Conservation (phyloP, 2,329 filamentous ascomycete genomes). For the Tolypocladium capitatum region DNA sequence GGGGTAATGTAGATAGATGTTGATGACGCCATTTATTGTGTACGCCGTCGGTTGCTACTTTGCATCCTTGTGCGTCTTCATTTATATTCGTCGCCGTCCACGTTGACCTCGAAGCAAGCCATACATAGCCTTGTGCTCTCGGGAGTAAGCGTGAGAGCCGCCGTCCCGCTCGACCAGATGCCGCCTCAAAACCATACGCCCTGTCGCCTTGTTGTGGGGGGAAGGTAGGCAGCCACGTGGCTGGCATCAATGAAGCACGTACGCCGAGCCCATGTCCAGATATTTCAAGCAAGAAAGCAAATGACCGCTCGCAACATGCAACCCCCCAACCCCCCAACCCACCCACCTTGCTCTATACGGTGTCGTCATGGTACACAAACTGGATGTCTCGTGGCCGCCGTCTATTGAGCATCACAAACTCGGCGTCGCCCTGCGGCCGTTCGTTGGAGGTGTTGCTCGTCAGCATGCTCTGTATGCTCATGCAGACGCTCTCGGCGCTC, state of each 20-base stretch:
- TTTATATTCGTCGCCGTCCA: not conserved
- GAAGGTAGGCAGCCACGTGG: not conserved
- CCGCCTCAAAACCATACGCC: not conserved
- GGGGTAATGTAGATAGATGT: too few relatives aligned
- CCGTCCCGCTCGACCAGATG: not conserved
- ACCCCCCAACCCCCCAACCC: not conserved
- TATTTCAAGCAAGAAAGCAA: not conserved
- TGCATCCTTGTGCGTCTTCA: not conserved
- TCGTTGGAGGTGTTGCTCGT: slow-evolving; percentile 90
- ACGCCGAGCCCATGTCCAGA: not conserved
- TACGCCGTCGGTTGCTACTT: too few relatives aligned
- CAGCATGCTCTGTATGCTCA: slow-evolving; percentile 96
- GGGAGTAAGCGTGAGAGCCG: not conserved
- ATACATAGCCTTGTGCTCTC: not conserved
- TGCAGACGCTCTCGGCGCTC: slow-evolving; percentile 91
- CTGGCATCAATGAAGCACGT: not conserved
- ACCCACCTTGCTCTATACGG: slow-evolving; percentile 32
- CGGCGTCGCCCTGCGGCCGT: slow-evolving; percentile 75
- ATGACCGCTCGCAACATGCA: not conserved
- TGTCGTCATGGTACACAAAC: slow-evolving; percentile 89
- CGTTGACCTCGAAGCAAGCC: not conserved
- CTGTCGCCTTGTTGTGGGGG: not conserved
- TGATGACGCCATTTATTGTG: too few relatives aligned
- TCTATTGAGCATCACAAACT: slow-evolving; percentile 73
- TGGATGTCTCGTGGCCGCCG: slow-evolving; percentile 76